Evolutionary conservation across 2,329 filamentous ascomycete genomes (phyloP).

Genomic region (Fusarium abutilonis): DNA sequence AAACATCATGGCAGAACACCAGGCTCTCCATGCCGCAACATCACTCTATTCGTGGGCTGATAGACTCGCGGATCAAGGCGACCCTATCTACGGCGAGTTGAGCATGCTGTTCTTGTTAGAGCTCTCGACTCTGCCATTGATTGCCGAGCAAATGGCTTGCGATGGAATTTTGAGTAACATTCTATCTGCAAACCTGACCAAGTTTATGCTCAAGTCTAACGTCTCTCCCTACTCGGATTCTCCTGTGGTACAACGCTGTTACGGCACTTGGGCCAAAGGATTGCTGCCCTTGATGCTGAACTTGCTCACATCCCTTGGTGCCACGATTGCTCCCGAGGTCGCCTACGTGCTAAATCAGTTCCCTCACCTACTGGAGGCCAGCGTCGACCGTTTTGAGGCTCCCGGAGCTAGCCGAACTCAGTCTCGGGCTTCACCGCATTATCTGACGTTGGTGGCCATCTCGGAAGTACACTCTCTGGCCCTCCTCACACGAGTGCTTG

Average conservation of each 20-base stretch:
- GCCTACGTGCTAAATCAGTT: conserved; percentile 91
- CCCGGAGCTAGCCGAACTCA: conserved; percentile 64
- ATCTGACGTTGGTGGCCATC: conserved; percentile 76
- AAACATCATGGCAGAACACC: conserved; percentile 74
- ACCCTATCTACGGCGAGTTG: conserved; percentile 94
- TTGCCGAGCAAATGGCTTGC: conserved; percentile 90
- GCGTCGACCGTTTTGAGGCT: conserved; percentile 76
- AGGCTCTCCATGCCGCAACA: conserved; percentile 81
- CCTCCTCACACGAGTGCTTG: conserved; percentile 77
- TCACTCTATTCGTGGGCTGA: conserved; percentile 96
- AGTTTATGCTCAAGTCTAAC: conserved; percentile 75
- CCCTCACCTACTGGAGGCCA: conserved; percentile 77
- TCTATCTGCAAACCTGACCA: conserved; percentile 80
- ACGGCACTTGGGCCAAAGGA: conserved; percentile 89
- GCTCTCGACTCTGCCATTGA: conserved; percentile 79
- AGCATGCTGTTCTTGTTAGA: conserved; percentile 88
- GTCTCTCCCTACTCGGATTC: conserved; percentile 83
- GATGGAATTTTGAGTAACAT: conserved; percentile 85
- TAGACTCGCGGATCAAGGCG: conserved; percentile 76
- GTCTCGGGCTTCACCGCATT: conserved; percentile 62
- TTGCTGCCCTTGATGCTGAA: conserved; percentile 90
- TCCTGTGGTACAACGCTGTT: conserved; percentile 75
- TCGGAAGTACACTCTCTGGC: conserved; percentile 83
- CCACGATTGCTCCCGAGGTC: conserved; percentile 84
- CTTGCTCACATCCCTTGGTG: conserved; percentile 81